phyloP scores from a whole-genome alignment of 2,329 filamentous ascomycete species.

The Dothideomycetes sp. region DNA sequence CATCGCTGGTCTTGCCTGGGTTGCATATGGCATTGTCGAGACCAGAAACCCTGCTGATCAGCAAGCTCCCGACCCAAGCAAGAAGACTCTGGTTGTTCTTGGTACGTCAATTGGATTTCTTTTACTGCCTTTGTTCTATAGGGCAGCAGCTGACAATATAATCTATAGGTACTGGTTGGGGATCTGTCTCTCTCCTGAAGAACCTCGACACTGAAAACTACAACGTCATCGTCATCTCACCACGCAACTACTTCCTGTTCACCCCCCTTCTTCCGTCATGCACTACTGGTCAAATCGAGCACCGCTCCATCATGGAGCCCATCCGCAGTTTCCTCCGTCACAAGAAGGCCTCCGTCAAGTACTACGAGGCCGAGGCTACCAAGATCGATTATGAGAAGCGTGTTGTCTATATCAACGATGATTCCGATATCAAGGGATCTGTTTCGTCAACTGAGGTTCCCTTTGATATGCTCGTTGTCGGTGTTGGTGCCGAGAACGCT shows the following conservation, averaged over 20 bases:
- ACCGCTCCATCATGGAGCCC: slow-evolving; percentile 99
- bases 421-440: slow-evolving; percentile 82
- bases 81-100: slow-evolving; percentile 95
- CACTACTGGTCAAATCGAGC: slow-evolving; percentile 94
- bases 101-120: slow-evolving; percentile 43
- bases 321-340: slow-evolving; percentile 90
- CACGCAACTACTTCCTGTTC: slow-evolving; percentile 99
- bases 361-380: slow-evolving; percentile 94
- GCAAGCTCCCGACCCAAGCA: slow-evolving; percentile 64
- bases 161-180: slow-evolving; percentile 79
- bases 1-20: slow-evolving; percentile 57
- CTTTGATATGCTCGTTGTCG: slow-evolving; percentile 96
- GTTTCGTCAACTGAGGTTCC: slow-evolving; percentile 76
- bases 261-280: slow-evolving; percentile 94
- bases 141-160: slow-evolving; percentile 14
- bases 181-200: slow-evolving; percentile 89
- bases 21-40: slow-evolving; percentile 72
- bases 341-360: slow-evolving; percentile 88
- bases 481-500: slow-evolving; percentile 94
- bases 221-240: slow-evolving; percentile 95
- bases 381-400: slow-evolving; percentile 90
- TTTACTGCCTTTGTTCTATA: no score
- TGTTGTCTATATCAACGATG: slow-evolving; percentile 80
- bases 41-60: slow-evolving; percentile 75
- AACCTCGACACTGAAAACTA: slow-evolving; percentile 98